A percentile compares a stretch with the other conserved stretches of the same genome.
phyloP scores from a whole-genome alignment of 164 flowering plant species.

The Brasenia schreberi region DNA sequence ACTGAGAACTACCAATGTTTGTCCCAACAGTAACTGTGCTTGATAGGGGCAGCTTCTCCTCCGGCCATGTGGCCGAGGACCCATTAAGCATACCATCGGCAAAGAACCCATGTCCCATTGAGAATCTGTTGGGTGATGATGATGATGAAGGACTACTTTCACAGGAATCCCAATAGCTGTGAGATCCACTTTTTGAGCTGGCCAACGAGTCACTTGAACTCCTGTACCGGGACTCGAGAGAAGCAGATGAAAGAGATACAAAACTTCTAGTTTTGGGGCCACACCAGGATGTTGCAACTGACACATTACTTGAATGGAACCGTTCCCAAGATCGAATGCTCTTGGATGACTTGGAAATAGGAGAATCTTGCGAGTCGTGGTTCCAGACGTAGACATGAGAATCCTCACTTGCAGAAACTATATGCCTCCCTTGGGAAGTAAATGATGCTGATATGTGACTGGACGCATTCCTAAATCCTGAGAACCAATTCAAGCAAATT shows the following conservation, averaged over 20 bases:
- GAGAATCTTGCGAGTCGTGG: conserved; percentile 18
- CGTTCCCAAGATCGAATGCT: conserved; percentile 41
- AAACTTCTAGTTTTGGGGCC: conserved; percentile 22
- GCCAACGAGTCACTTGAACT: conserved; percentile 3
- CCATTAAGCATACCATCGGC: conserved; percentile 40
- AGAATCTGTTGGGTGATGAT: conserved; percentile 30
- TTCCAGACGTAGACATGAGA: conserved; percentile 64
- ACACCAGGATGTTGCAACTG: conserved; percentile 72
- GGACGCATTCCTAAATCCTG: conserved; percentile 35
- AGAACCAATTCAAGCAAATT: background rate
- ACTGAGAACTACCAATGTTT: conserved; percentile 29
- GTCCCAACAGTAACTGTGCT: background rate
- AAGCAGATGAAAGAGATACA: conserved; percentile 8
- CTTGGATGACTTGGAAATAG: conserved; percentile 20
- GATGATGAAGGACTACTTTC: conserved; percentile 11
- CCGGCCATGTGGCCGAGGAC: conserved; percentile 71
- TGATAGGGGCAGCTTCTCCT: conserved; percentile 43
- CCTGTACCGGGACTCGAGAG: conserved; percentile 12
- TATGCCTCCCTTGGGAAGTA: conserved; percentile 57
- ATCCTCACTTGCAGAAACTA: conserved; percentile 60
- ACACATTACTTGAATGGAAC: conserved; percentile 40
- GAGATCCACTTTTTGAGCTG: conserved; percentile 8
- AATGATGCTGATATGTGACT: conserved; percentile 54
- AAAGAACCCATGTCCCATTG: conserved; percentile 32
- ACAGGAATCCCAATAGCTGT: conserved; percentile 9